A percentile compares a stretch with the other conserved stretches of the same genome.
These are phyloP conservation scores for Hypoxylon subgilvum DNA, from an alignment of 495 filamentous ascomycete species.

Conservation along the genomic window DNA sequence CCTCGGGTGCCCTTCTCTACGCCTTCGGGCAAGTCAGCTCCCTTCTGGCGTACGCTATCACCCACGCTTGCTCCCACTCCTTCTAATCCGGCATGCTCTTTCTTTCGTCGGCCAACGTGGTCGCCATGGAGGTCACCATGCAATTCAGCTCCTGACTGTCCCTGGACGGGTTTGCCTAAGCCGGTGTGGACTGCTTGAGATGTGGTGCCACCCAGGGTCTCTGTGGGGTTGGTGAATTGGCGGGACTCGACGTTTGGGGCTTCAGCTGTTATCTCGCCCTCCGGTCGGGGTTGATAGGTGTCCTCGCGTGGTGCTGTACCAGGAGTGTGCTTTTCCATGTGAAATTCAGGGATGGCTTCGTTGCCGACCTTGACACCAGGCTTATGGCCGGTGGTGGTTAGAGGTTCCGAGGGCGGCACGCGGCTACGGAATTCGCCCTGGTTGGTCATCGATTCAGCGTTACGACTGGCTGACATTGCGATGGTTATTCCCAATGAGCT, in stretches of 20 bases:
- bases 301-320: constrained; percentile 68
- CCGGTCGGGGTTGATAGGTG: constrained; percentile 65
- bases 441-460: constrained; percentile 60
- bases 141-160: constrained; percentile 65
- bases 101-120: constrained; percentile 50
- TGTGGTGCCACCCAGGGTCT: constrained; percentile 68
- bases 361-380: constrained; percentile 65
- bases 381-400: constrained; percentile 65
- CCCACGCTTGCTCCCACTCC: constrained; percentile 54
- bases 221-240: constrained; percentile 44
- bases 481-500: too few relatives aligned
- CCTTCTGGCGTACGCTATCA: constrained; percentile 45
- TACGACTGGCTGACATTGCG: constrained; percentile 61
- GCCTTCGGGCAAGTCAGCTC: constrained; percentile 48
- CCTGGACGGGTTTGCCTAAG: constrained; percentile 65
- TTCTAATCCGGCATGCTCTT: constrained; percentile 59
- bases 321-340: constrained; percentile 62
- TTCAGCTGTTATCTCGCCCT: constrained; percentile 53
- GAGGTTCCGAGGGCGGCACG: constrained; percentile 57
- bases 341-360: constrained; percentile 69
- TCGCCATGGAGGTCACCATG: constrained; percentile 52
- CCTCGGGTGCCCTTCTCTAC: constrained; percentile 45
- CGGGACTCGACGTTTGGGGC: constrained; percentile 36
- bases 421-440: constrained; percentile 64
- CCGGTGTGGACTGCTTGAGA: constrained; percentile 66